A percentile compares a stretch with the other conserved stretches of the same genome.
These are phyloP conservation scores for Coelastrella sp. DNA, from an alignment of 139 green algal genomes.

Conservation along the genomic window DNA sequence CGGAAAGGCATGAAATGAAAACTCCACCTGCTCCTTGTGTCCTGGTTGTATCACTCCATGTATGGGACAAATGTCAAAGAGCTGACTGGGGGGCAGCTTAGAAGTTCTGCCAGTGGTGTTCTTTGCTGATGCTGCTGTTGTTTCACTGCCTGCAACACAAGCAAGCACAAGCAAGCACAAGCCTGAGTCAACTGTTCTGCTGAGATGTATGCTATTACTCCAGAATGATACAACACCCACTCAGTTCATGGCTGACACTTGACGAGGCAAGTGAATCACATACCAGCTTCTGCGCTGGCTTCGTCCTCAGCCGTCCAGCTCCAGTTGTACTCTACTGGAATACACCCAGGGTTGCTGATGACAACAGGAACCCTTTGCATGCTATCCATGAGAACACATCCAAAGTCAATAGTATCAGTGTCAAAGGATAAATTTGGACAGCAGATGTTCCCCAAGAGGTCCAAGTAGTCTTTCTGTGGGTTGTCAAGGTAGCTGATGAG, in stretches of 20 bases:
- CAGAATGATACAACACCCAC: background rate
- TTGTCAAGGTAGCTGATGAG: constrained; percentile 77
- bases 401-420: constrained; percentile 72
- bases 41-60: constrained; percentile 69
- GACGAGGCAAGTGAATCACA: too few relatives aligned
- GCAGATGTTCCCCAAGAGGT: constrained; percentile 72
- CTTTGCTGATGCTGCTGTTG: background rate
- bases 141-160: background rate
- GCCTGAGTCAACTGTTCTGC: background rate
- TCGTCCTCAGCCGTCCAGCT: constrained; percentile 49
- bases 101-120: background rate
- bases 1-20: constrained; percentile 80
- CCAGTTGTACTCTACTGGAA: constrained; percentile 73
- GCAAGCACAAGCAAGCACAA: background rate
- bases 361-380: constrained; percentile 58
- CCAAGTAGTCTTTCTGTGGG: constrained; percentile 75
- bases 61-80: constrained; percentile 89
- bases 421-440: constrained; percentile 79
- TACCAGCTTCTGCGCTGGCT: background rate
- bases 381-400: constrained; percentile 81
- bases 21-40: constrained; percentile 66
- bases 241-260: background rate
- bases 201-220: background rate
- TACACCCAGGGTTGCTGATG: constrained; percentile 72
- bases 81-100: constrained; percentile 27